A percentile compares a stretch with the other conserved stretches of the same genome.
phyloP scores from a whole-genome alignment of 169 alveolate genomes.

The Besnoitia besnoiti region DNA sequence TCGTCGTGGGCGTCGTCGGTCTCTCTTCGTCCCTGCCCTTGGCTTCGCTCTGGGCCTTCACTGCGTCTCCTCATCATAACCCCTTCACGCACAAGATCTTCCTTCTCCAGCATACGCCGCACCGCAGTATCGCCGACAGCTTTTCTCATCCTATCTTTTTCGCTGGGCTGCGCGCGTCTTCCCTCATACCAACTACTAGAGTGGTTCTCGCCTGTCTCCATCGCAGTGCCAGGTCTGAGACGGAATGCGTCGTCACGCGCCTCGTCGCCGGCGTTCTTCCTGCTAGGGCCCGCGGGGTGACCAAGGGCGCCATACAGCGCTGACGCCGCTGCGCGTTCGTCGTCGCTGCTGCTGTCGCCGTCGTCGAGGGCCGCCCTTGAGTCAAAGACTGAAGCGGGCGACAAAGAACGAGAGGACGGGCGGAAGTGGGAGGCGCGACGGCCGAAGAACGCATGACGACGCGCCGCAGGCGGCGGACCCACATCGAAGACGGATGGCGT shows the following conservation, averaged over 20 bases:
- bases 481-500: too few relatives aligned
- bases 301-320: background rate
- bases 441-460: too few relatives aligned
- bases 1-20: background rate
- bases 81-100: too few relatives aligned
- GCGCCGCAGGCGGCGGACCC: too few relatives aligned
- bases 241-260: too few relatives aligned
- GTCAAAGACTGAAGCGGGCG: too few relatives aligned
- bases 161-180: background rate
- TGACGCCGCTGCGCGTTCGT: background rate
- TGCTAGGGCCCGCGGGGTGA: background rate
- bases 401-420: background rate
- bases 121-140: background rate
- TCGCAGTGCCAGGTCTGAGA: too few relatives aligned
- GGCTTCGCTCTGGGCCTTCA: background rate
- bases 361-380: background rate
- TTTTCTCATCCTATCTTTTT: background rate
- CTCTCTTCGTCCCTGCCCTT: background rate
- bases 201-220: too few relatives aligned
- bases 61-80: too few relatives aligned
- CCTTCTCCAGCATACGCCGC: conserved; percentile 5
- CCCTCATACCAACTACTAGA: too few relatives aligned
- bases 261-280: too few relatives aligned
- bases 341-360: background rate
- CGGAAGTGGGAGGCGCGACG: background rate